Percentiles rank a stretch among this genome's conserved stretches.
Evolutionary conservation across 2,329 filamentous ascomycete species (phyloP).

Genomic region (Pezicula rhizophila): DNA sequence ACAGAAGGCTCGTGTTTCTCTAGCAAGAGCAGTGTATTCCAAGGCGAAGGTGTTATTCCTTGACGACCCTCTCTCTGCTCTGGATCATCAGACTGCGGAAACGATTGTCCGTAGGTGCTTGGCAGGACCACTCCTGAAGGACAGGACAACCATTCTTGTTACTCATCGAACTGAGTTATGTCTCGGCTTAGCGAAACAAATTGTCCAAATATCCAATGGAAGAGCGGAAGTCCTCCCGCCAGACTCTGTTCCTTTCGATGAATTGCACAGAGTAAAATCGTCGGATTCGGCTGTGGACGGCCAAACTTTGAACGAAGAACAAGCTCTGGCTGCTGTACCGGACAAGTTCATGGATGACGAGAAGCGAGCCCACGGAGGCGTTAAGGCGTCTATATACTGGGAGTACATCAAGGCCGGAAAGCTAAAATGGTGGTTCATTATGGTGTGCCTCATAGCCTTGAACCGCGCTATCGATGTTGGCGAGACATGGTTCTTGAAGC

Average conservation of each 20-base stretch:
- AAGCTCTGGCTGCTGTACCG: constrained; percentile 41
- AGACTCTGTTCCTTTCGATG: constrained; percentile 20
- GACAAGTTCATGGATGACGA: constrained; percentile 79
- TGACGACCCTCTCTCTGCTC: constrained; percentile 53
- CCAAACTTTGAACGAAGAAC: constrained; percentile 22
- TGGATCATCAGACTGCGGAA: constrained; percentile 61
- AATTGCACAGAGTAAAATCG: constrained; percentile 13
- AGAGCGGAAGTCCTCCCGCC: constrained; percentile 29
- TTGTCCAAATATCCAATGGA: constrained; percentile 63
- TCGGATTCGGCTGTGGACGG: constrained; percentile 19
- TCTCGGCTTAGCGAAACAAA: constrained; percentile 63
- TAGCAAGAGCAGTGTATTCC: constrained; percentile 57
- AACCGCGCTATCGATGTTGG: constrained; percentile 60
- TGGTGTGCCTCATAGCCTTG: constrained; percentile 55
- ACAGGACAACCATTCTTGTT: constrained; percentile 50
- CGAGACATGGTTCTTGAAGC: constrained; percentile 76
- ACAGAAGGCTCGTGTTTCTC: constrained; percentile 52
- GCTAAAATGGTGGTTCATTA: constrained; percentile 63
- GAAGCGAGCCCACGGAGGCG: constrained; percentile 65
- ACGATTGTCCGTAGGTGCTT: constrained; percentile 52
- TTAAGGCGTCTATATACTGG: constrained; percentile 74
- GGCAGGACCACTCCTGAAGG: constrained; percentile 45
- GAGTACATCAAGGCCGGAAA: constrained; percentile 78
- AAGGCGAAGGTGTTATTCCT: constrained; percentile 46
- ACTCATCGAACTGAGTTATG: constrained; percentile 68